Evolutionary conservation across 1,139 yeast genomes (phyloP).

Genomic region (Suhomyces guaymorum): DNA sequence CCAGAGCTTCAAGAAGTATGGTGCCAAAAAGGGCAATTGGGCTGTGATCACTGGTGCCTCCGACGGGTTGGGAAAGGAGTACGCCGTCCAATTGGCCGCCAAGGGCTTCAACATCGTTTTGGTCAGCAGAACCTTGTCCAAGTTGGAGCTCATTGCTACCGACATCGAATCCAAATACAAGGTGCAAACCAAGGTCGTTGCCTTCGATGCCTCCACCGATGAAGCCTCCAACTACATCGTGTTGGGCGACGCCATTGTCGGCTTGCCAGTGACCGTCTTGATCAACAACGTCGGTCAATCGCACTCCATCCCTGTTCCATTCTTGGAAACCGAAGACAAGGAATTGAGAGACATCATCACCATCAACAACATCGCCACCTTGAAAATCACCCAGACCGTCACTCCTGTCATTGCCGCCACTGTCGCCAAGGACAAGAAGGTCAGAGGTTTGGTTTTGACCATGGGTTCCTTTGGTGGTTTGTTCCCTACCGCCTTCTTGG

Average conservation of each 20-base stretch:
- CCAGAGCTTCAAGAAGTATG: constrained; percentile 65
- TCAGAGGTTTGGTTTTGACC: constrained; percentile 76
- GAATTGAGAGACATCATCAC: constrained; percentile 81
- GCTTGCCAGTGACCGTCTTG: constrained; percentile 66
- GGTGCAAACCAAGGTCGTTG: constrained; percentile 65
- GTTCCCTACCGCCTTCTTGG: constrained; percentile 87
- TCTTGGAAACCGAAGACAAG: constrained; percentile 69
- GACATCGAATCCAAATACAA: constrained; percentile 62
- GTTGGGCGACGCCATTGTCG: constrained; percentile 50
- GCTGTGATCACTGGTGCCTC: constrained; percentile 97
- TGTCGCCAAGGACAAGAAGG: constrained; percentile 37
- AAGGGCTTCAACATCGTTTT: constrained; percentile 81
- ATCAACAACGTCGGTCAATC: constrained; percentile 94
- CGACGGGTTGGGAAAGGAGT: constrained; percentile 96
- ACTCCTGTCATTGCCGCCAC: constrained; percentile 67
- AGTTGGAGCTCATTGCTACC: constrained; percentile 65
- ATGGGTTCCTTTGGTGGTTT: constrained; percentile 98
- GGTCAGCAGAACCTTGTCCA: constrained; percentile 80
- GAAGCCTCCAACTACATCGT: constrained; percentile 51
- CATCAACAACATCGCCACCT: constrained; percentile 82
- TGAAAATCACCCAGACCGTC: constrained; percentile 75
- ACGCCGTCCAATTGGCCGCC: constrained; percentile 78
- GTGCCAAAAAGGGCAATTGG: constrained; percentile 67
- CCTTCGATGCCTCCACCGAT: constrained; percentile 76
- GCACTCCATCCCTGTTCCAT: constrained; percentile 93